Evolutionary conservation across 768 basidiomycete species (phyloP), one percentile per base, ranked within the genome.

Genomic region (Suillus placidus): DNA sequence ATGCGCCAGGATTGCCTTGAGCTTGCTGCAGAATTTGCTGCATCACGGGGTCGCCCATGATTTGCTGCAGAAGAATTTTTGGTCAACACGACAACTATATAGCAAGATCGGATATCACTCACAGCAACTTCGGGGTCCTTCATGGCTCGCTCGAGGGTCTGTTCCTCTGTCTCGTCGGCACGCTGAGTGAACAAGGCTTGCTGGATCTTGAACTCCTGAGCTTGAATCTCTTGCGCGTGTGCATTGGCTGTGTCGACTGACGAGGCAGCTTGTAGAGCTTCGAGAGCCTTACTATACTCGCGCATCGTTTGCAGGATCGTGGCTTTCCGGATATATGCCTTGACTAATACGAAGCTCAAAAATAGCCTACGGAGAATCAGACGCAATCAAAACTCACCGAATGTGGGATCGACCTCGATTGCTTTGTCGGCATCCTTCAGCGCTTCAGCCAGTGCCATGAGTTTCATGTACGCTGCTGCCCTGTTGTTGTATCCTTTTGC

Each of bases 401-500:
- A 97, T 60, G 82, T 82, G 42, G 94, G 88, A 78, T 99, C 97
- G 58, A 92, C 86, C 78, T 89, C 90, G 83, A 99, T 95, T 32
- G 97, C 95, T 76, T 92, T 88, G 64, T 99, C 88, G 45, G 89
- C 94, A 72, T 99, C 97, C 79, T 99, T 99, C 73, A 99, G 84
- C 1, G 96, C 97, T 77, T 99, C 97, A 13, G 95, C 92, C 37
- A 99, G 79, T 1, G 97, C 97, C 51, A 86, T 86, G 47, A 99
- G 88, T 81, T 99, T 99, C 80, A 91, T 94, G 81, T 97, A 98
- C 30, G 95, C 96, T 35, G 95, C 91, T n/a, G 97, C 95, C 58
- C 97, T 91, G 81, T 99, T 99, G 78, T 97, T 99, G 82, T 98
- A 99, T 10, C 93, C 95, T 69, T 91, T 85, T 16, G 97, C 86